Evolutionary conservation across 257 asterid genomes (phyloP).

Genomic region (Solanum bulbocastanum): DNA sequence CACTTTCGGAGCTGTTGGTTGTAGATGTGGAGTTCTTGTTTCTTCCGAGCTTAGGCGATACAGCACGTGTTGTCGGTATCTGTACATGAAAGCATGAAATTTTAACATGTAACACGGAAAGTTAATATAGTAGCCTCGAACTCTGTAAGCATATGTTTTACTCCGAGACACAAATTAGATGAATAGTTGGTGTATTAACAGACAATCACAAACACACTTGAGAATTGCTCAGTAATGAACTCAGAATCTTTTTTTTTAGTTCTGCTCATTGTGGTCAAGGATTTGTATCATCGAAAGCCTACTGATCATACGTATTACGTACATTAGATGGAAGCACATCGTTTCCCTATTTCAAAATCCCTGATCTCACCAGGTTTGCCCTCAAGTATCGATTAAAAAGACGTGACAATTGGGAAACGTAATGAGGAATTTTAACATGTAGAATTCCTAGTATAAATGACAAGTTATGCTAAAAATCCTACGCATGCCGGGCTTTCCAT

Average conservation of each 20-base stretch:
- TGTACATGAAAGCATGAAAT: neutral
- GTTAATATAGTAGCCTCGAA: neutral
- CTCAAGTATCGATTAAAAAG: neutral
- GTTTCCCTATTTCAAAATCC: neutral
- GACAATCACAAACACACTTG: neutral
- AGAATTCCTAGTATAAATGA: neutral
- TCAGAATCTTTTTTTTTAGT: neutral
- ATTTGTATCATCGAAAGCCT: neutral
- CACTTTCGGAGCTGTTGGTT: conserved; percentile 22
- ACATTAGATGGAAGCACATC: neutral
- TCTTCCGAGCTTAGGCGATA: conserved; percentile 85
- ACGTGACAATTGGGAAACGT: neutral
- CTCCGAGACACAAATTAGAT: neutral
- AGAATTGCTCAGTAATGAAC: neutral
- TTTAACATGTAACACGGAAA: neutral
- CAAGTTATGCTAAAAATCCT: neutral
- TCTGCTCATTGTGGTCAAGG: neutral
- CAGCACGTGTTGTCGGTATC: conserved; percentile 76
- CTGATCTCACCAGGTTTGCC: neutral
- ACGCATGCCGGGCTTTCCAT: neutral
- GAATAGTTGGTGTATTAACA: neutral
- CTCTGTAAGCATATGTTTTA: neutral
- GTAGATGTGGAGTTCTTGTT: conserved; percentile 21
- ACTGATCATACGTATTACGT: neutral
- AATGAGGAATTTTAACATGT: neutral